Percentiles rank a stretch among this genome's conserved stretches.
Conservation (phyloP, 2,329 filamentous ascomycete species). For the Monosporascus sp. region DNA sequence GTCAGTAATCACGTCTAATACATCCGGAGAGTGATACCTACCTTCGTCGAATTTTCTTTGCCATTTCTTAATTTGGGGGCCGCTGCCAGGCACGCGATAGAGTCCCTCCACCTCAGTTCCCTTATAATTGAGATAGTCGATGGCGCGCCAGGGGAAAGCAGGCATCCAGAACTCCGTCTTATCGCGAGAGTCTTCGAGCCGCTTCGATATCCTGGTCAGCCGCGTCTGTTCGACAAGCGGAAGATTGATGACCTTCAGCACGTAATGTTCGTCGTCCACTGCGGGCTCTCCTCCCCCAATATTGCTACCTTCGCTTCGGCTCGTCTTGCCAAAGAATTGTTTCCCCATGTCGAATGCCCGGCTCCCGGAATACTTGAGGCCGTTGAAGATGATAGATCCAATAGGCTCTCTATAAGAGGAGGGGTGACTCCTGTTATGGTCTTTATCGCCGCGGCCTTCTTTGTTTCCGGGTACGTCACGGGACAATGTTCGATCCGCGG, state of each 20-base stretch:
- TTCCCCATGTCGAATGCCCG: conserved; percentile 79
- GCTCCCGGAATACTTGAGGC: conserved; percentile 66
- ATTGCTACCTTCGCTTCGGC: conserved; percentile 63
- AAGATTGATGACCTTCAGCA: conserved; percentile 78
- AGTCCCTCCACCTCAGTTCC: conserved; percentile 90
- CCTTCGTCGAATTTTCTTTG: conserved; percentile 85
- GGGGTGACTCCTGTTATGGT: conserved; percentile 42
- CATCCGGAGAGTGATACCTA: conserved; percentile 31
- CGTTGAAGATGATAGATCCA: conserved; percentile 63
- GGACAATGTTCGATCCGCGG: conserved; percentile 58
- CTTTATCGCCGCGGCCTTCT: conserved; percentile 42
- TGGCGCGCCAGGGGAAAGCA: conserved; percentile 88
- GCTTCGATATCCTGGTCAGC: conserved; percentile 85
- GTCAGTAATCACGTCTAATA: conserved; percentile 13
- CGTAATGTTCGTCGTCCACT: conserved; percentile 78
- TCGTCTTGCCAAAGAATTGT: conserved; percentile 74
- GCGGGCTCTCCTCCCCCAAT: conserved; percentile 46
- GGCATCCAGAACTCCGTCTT: conserved; percentile 99
- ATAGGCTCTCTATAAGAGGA: conserved; percentile 57
- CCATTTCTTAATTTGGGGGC: conserved; percentile 88
- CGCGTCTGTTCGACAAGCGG: conserved; percentile 85
- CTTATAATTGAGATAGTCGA: conserved; percentile 94
- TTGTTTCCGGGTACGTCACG: conserved; percentile 40
- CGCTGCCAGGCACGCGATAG: conserved; percentile 87
- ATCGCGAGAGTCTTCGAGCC: conserved; percentile 79